Evolutionary conservation across 2,329 filamentous ascomycete species (phyloP).

Genomic region (Pseudocercospora crystallina): DNA sequence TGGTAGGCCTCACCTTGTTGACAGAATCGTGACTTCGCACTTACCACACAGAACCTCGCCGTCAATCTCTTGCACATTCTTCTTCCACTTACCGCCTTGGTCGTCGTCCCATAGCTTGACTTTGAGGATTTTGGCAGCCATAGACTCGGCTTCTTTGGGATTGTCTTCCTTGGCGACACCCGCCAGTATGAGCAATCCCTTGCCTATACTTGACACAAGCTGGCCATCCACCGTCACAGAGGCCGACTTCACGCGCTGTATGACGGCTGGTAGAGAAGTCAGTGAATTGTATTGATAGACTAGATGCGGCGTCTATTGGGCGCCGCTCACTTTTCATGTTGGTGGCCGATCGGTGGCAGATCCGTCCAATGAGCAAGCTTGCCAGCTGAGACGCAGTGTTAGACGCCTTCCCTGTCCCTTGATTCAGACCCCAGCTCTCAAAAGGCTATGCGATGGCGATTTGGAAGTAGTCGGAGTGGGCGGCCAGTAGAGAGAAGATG

Average conservation of each 20-base stretch:
- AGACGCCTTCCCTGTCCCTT: background rate
- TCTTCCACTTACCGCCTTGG: slow-evolving; percentile 87
- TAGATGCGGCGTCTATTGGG: slow-evolving; percentile 5
- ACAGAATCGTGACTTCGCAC: slow-evolving; percentile 26
- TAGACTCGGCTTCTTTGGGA: slow-evolving; percentile 77
- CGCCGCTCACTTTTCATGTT: slow-evolving; percentile 43
- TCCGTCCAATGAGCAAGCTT: slow-evolving; percentile 6
- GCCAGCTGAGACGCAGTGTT: slow-evolving; percentile 4
- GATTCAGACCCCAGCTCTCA: background rate
- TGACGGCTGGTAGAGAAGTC: slow-evolving; percentile 63
- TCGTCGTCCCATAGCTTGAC: slow-evolving; percentile 85
- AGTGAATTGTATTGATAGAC: slow-evolving; percentile 16
- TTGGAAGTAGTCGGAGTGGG: too few relatives aligned
- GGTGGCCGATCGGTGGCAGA: slow-evolving; percentile 10
- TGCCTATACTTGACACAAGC: slow-evolving; percentile 85
- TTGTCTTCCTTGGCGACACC: slow-evolving; percentile 90
- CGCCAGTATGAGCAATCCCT: slow-evolving; percentile 85
- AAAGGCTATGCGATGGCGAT: background rate
- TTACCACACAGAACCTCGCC: slow-evolving; percentile 94
- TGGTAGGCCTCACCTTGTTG: slow-evolving; percentile 5
- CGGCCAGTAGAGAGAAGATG: too few relatives aligned
- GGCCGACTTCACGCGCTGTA: slow-evolving; percentile 91
- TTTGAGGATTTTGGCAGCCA: slow-evolving; percentile 84
- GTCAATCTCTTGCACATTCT: slow-evolving; percentile 79
- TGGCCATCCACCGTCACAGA: slow-evolving; percentile 93